Evolutionary conservation across 495 filamentous ascomycete genomes (phyloP), one percentile per base, ranked within the genome.

Genomic region (Xylaria curta): DNA sequence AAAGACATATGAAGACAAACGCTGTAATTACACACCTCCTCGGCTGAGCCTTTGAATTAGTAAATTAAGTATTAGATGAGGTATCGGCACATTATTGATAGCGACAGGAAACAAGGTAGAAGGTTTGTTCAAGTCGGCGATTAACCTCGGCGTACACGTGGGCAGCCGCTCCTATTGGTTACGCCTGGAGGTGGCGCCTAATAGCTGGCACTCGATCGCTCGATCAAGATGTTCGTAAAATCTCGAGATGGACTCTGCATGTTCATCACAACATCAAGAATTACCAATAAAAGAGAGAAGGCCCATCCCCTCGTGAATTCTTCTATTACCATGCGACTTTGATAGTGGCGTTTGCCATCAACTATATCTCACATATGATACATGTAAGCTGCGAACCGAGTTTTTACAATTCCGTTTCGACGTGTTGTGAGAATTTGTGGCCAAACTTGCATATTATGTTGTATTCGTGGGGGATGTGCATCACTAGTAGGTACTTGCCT

Each of bases 391-490:
- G 10, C 7, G 53, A 31, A 26, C 53, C 13, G 17, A 31, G 15
- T 6, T 17, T 56, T 17, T n/a, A 31, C 53, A 31, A 69, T 70
- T 72, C 40, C 44, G 36, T 71, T 53, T 28, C 42, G 19, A 64
- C 17, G 15, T 21, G 61, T 44, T 0, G 61, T 13, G 13, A 64
- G 42, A 47, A 56, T 26, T 69, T 47, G 51, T 54, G 28, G 47
- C 44, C 33, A 53, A 66, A 40, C 1, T 10, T 53, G 47, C 21
- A 66, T 49, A 38, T 8, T 63, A 24, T 26, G 60, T 46, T 63
- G 36, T 46, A 63, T 63, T 24, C 61, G 72, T 66, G 54, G 68
- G 70, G 72, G 71, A 17, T 60, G 70, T 40, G 28, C 69, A 54
- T 68, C 70, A 42, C 70, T 47, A 46, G 13, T 13, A 13, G 13